Percentiles rank a stretch among this genome's conserved stretches.
These are phyloP conservation scores for Fusarium vanettenii DNA, from an alignment of 2,329 filamentous ascomycete species.

Conservation along the genomic window DNA sequence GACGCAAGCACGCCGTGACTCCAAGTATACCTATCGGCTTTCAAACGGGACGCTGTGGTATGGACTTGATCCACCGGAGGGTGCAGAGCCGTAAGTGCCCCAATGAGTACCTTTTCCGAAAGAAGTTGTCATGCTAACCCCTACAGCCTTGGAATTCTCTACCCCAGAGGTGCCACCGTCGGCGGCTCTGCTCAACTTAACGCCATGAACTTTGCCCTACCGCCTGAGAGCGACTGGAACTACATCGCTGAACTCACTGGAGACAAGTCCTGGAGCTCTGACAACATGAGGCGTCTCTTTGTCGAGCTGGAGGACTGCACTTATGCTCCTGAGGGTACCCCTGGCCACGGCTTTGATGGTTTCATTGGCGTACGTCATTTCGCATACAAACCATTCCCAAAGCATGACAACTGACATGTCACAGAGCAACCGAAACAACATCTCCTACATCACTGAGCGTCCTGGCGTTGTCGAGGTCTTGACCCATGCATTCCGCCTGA, in stretches of 20 bases:
- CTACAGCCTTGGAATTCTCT: constrained; percentile 28
- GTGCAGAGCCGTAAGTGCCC: constrained; percentile 28
- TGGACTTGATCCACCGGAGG: constrained; percentile 49
- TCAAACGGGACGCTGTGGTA: constrained; percentile 30
- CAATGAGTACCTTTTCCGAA: background rate
- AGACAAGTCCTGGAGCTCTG: constrained; percentile 54
- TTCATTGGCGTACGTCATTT: constrained; percentile 45
- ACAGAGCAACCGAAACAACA: constrained; percentile 37
- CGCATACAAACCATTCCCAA: accelerated
- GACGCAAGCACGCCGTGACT: constrained; percentile 31
- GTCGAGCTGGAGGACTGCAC: constrained; percentile 55
- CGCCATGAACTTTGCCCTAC: constrained; percentile 33
- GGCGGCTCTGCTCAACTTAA: constrained; percentile 34
- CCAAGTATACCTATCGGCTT: constrained; percentile 34
- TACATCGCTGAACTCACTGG: constrained; percentile 54
- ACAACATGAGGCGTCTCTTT: constrained; percentile 55
- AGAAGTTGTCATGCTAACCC: background rate
- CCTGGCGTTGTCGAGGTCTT: constrained; percentile 24
- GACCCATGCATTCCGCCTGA: constrained; percentile 3
- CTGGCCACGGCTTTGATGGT: constrained; percentile 56
- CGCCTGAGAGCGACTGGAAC: constrained; percentile 40
- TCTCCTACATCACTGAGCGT: constrained; percentile 25
- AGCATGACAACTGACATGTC: background rate
- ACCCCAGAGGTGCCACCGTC: constrained; percentile 36
- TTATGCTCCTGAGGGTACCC: constrained; percentile 48